These are phyloP conservation scores for Naegleria gruberi DNA, from an alignment of 208 protist genomes.

Conservation along the genomic window DNA sequence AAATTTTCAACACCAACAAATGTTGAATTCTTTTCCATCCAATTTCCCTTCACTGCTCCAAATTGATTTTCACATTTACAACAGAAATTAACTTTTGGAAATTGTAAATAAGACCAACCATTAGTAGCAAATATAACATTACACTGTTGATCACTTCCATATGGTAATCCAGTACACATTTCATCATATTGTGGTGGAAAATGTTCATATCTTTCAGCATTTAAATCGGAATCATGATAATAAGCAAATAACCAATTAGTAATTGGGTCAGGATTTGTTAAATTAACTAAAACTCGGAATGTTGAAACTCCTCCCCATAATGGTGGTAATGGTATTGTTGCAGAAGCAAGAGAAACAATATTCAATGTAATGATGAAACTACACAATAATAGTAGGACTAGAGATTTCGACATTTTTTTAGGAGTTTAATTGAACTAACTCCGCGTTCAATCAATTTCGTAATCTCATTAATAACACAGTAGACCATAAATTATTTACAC, in stretches of 20 bases:
- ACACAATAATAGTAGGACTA: no score
- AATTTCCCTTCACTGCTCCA: background rate
- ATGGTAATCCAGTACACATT: background rate
- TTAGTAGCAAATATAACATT: background rate
- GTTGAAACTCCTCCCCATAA: background rate
- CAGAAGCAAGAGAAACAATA: no score
- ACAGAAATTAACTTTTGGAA: background rate
- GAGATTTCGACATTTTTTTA: no score
- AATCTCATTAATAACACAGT: no score
- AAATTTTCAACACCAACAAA: background rate
- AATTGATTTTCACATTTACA: background rate
- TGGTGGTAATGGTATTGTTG: no score
- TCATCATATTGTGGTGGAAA: slow-evolving; percentile 6
- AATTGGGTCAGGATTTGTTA: background rate
- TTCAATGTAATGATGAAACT: no score
- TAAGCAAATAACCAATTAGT: background rate
- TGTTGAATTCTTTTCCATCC: background rate
- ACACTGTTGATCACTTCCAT: background rate
- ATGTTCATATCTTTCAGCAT: background rate
- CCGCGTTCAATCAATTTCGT: no score
- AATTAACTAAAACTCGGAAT: background rate
- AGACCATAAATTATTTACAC: no score
- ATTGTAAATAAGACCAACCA: background rate
- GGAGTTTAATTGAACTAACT: no score
- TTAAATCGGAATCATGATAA: background rate